phyloP scores from a whole-genome alignment of 2,329 filamentous ascomycete species.

The Elsinoe fawcettii region DNA sequence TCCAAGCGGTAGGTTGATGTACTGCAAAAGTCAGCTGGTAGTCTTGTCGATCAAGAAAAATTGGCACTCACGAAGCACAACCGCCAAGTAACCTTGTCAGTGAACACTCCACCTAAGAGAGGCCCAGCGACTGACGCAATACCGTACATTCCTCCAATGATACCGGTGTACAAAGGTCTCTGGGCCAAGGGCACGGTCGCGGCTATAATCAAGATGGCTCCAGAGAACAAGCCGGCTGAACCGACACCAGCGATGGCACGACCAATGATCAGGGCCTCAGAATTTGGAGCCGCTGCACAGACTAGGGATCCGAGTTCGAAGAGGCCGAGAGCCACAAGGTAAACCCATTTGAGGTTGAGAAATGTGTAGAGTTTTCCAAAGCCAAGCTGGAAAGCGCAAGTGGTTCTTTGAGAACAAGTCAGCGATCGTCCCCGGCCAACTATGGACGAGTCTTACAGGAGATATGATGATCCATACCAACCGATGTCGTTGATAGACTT shows the following conservation, averaged over 20 bases:
- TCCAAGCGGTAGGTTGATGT: constrained; percentile 48
- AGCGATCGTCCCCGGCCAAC: too few species aligned
- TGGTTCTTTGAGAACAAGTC: constrained; percentile 23
- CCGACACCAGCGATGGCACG: constrained; percentile 46
- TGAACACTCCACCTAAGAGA: constrained; percentile 35
- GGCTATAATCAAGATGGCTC: constrained; percentile 43
- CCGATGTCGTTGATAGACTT: constrained; percentile 22
- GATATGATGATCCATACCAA: constrained; percentile 28
- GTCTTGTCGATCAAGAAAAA: too few species aligned
- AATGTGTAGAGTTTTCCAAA: constrained; percentile 44
- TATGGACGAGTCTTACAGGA: constrained; percentile 17
- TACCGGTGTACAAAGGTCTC: constrained; percentile 44
- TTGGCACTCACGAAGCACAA: constrained; percentile 31
- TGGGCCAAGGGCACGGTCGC: constrained; percentile 39
- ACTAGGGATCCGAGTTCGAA: constrained; percentile 19
- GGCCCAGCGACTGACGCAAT: constrained; percentile 43
- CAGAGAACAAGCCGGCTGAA: constrained; percentile 44
- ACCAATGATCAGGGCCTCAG: constrained; percentile 44
- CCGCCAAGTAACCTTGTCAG: constrained; percentile 41
- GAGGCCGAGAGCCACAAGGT: constrained; percentile 16
- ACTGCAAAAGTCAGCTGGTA: constrained; percentile 19
- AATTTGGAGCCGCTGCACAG: constrained; percentile 45
- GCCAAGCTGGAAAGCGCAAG: constrained; percentile 37
- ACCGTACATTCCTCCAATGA: constrained; percentile 44
- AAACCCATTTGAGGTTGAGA: constrained; percentile 20